Evolutionary conservation across 768 basidiomycete genomes (phyloP).

Genomic region (Agaricus subrufescens): DNA sequence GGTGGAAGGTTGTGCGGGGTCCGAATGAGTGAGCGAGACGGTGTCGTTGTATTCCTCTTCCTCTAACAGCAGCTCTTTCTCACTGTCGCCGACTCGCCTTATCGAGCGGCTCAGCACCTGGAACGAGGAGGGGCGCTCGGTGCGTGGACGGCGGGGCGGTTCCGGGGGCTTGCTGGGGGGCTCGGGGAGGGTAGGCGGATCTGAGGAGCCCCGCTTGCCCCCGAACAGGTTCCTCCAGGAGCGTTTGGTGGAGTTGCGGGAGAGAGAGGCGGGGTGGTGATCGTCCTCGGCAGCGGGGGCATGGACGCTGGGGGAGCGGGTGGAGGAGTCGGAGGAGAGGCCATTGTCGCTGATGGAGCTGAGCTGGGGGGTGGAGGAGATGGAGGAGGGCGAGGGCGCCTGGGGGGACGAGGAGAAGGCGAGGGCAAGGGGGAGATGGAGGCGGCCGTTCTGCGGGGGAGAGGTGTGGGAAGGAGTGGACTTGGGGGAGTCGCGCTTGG

Average conservation of each 20-base stretch:
- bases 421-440: slow-evolving; percentile 3
- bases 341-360: slow-evolving; percentile 32
- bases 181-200: slow-evolving; percentile 15
- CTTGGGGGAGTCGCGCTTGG: slow-evolving; percentile 33
- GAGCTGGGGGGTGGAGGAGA: slow-evolving; percentile 26
- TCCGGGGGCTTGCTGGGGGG: slow-evolving; percentile 11
- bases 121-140: slow-evolving; percentile 8
- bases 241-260: slow-evolving; percentile 32
- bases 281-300: slow-evolving; percentile 63
- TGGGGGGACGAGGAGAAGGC: slow-evolving; percentile 10
- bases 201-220: slow-evolving; percentile 22
- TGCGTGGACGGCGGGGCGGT: no score
- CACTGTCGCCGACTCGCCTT: background rate
- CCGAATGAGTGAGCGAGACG: slow-evolving; percentile 7
- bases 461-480: slow-evolving; percentile 2
- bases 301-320: slow-evolving; percentile 49
- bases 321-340: slow-evolving; percentile 58
- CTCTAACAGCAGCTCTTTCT: background rate
- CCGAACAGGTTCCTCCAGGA: slow-evolving; percentile 58
- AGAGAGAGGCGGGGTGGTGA: slow-evolving; percentile 22
- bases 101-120: background rate
- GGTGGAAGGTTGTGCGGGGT: slow-evolving; percentile 7
- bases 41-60: slow-evolving; percentile 30
- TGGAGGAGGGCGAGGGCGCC: slow-evolving; percentile 17
- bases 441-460: slow-evolving; percentile 1